Percentiles rank a stretch among this genome's conserved stretches.
Conservation (phyloP, 2,329 filamentous ascomycete species). For the Trichophyton benhamiae region DNA sequence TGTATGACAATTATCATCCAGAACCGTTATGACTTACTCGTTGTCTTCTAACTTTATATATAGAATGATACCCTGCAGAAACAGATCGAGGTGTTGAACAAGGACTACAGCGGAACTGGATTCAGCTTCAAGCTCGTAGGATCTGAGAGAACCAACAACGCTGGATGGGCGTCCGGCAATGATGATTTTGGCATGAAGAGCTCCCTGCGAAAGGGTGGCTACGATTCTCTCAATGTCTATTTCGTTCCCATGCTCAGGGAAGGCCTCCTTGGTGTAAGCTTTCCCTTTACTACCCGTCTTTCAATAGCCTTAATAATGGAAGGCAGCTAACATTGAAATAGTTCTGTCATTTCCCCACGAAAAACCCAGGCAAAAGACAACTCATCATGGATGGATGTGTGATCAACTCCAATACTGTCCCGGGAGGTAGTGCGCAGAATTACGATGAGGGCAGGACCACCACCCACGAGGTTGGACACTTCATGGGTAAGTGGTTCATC, state of each 20-base stretch:
- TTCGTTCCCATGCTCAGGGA: conserved; percentile 11
- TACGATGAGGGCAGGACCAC: conserved; percentile 19
- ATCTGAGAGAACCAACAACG: conserved; percentile 10
- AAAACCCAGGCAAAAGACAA: background rate
- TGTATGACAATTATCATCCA: conserved; percentile 9
- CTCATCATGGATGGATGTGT: conserved; percentile 16
- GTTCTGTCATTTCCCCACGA: conserved; percentile 9
- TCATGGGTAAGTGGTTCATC: conserved; percentile 16
- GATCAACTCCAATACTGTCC: conserved; percentile 15
- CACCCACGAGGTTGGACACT: conserved; percentile 25
- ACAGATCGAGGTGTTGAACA: conserved; percentile 13
- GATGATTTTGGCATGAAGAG: conserved; percentile 12
- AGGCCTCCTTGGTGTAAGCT: conserved; percentile 7
- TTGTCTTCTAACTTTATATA: background rate
- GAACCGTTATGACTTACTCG: background rate
- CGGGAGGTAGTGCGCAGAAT: conserved; percentile 14
- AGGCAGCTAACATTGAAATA: background rate
- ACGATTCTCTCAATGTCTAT: conserved; percentile 20
- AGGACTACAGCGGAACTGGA: conserved; percentile 9
- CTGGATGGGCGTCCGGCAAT: conserved; percentile 10
- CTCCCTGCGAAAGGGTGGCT: conserved; percentile 17
- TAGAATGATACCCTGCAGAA: conserved; percentile 8
- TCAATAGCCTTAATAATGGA: background rate
- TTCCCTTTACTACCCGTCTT: background rate
- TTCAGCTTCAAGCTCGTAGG: conserved; percentile 11